A percentile compares a stretch with the other conserved stretches of the same genome.
These are phyloP conservation scores for Mycena citricolor DNA, from an alignment of 1,284 basidiomycete species.

Conservation along the genomic window DNA sequence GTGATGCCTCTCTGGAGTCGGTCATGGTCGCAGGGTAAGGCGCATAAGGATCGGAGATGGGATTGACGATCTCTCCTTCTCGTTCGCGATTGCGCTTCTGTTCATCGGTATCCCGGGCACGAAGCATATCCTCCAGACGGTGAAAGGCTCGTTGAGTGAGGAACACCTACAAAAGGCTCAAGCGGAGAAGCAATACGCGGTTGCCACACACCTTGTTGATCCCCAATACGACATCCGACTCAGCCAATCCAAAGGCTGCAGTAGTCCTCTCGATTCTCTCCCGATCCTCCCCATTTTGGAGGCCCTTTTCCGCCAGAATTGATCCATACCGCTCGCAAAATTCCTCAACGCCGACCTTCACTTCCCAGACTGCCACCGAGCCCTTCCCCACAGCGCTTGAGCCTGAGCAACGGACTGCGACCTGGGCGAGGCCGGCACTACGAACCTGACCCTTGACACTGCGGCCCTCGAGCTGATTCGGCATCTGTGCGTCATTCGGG, in stretches of 20 bases:
- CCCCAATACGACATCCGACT: constrained; percentile 79
- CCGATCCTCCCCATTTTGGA: constrained; percentile 50
- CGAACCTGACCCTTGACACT: constrained; percentile 91
- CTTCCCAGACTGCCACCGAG: constrained; percentile 73
- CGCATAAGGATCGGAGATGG: constrained; percentile 81
- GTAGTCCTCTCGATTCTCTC: constrained; percentile 62
- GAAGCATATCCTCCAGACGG: constrained; percentile 84
- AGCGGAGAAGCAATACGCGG: not conserved
- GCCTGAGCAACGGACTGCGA: constrained; percentile 54
- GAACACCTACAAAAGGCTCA: constrained; percentile 70
- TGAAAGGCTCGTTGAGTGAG: constrained; percentile 88
- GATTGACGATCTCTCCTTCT: constrained; percentile 73
- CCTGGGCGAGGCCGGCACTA: constrained; percentile 77
- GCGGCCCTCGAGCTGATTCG: constrained; percentile 90
- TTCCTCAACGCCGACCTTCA: constrained; percentile 85
- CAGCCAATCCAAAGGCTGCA: constrained; percentile 64
- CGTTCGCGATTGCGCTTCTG: constrained; percentile 73
- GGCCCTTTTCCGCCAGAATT: constrained; percentile 48
- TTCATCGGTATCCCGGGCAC: constrained; percentile 82
- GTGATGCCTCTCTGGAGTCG: constrained; percentile 39
- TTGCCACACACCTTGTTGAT: constrained; percentile 69
- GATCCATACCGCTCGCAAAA: constrained; percentile 83
- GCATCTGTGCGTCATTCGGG: constrained; percentile 92
- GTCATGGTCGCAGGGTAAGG: constrained; percentile 58
- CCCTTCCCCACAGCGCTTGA: too few relatives aligned